Percentiles rank a stretch among this genome's conserved stretches.
phyloP scores from a whole-genome alignment of 1,139 yeast species.

The Debaryomyces sp. region DNA sequence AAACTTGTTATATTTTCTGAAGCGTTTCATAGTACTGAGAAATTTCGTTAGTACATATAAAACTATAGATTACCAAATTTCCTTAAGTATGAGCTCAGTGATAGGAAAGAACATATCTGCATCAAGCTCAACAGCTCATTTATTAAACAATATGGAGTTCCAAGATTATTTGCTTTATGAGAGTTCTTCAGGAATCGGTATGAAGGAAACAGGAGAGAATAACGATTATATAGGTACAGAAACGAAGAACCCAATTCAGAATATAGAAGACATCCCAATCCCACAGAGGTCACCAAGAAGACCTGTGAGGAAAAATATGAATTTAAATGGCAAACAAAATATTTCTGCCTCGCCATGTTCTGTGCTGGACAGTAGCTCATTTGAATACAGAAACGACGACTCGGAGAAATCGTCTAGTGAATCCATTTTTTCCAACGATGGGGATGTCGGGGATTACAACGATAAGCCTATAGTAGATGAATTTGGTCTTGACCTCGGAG shows the following conservation, averaged over 20 bases:
- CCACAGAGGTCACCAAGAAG: slow-evolving; percentile 7
- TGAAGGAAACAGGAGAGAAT: neutral
- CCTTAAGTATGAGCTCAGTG: neutral
- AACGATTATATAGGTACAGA: neutral
- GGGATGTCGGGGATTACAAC: slow-evolving; percentile 1
- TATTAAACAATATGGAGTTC: neutral
- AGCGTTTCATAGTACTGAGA: neutral
- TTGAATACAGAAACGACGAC: slow-evolving; percentile 1
- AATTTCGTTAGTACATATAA: neutral
- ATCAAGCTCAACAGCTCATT: neutral
- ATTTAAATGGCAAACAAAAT: neutral
- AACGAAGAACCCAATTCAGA: neutral
- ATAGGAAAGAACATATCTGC: neutral
- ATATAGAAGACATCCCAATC: slow-evolving; percentile 1
- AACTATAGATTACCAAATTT: neutral
- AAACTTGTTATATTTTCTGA: neutral
- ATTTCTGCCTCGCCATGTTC: slow-evolving; percentile 1
- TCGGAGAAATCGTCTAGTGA: slow-evolving; percentile 16
- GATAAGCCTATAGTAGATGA: slow-evolving; percentile 7
- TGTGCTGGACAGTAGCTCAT: slow-evolving; percentile 7
- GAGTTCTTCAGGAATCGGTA: neutral
- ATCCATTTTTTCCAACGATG: slow-evolving; percentile 23
- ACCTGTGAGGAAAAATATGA: neutral
- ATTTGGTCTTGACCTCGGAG: slow-evolving; percentile 18
- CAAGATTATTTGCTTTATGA: slow-evolving; percentile 4